Evolutionary conservation across 805 yeast species (phyloP), one percentile per base, ranked within the genome.

Genomic region (Candida piceae): DNA sequence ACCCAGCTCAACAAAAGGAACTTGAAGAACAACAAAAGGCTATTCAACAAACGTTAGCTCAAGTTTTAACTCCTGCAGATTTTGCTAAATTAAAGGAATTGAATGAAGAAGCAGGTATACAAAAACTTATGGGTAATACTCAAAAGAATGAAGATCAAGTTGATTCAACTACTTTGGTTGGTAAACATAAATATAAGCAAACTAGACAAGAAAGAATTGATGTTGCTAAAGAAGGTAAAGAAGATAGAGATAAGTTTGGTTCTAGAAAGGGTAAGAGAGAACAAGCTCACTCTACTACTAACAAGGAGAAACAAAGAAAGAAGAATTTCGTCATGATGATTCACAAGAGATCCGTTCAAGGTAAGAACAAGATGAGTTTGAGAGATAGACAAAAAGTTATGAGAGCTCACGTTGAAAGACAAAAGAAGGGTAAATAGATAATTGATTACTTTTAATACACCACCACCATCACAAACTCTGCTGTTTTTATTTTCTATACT

Each of bases 281-380:
- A 42, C 82, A 78, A 17, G 73, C 74, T 38, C 97, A 83, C 58
- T 85, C 95, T 20, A 89, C 97, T 9, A 93, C 99, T 2, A 93
- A 93, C 62, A 79, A 78, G 64, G 97, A 94, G 65, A 93, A 93
- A 76, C 94, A 88, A 17, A 76, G 97, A 63, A 87, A 87, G 87
- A 93, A 93, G 96, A 93, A 93, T 66, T 93, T 88, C 58, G 90
- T 93, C 58, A 93, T 93, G 99, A 85, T 85, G 90, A 85, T 93
- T 50, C 99, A 93, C 64, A 93, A 90, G 68, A 78, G 78, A 53
- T 80, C 85, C 34, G 97, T 93, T 27, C 95, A 85, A 63, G 97
- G 97, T 45, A 93, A 93, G 63, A 89, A 83, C 46, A 84, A 81
- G 66, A 70, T 83, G 73, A 85, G 96, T 39, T 69, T 93, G 52